Evolutionary conservation across 306 rosid species (phyloP), one percentile per base, ranked within the genome.

Genomic region (cucumber (Cucumis sativus)): DNA sequence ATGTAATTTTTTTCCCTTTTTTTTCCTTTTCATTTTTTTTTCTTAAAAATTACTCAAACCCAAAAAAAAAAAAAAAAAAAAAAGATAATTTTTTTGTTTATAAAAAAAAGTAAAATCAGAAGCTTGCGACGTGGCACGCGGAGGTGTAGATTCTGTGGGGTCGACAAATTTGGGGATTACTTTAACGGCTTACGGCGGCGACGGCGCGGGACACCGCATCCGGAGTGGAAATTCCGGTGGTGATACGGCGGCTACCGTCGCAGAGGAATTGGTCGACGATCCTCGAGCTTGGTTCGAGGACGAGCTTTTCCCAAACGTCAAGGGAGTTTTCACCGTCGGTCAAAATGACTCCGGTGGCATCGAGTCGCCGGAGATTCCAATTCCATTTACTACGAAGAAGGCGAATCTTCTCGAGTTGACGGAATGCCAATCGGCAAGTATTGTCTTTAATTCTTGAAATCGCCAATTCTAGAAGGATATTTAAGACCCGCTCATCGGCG

Each of bases 141-240:
- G 57, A 16, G 49, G 39, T 7, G 65, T 74, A 74, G 78, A 75
- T 75, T 75, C 78, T 57, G 78, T 75, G 78, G 78, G 78, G 64
- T 40, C 54, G 33, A 40, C n/a, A 3, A 12, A 3, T 35, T 17
- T 65, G 1, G 18, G 7, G 7, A 0, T 55, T 55, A 7, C 69
- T 28, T 33, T 9, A 59, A 56, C 54, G 51, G 20, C 56, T 59
- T 4, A 62, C 65, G 78, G 78, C 67, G 51, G 78, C 77, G 47
- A 52, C 72, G 40, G 75, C 28, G 23, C 15, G 64, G n/a, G 67
- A 14, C 14, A 57, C 54, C 4, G 33, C 7, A 4, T 55, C 64
- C 78, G 67, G 66, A 7, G 66, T 18, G 41, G 20, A 1, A 40
- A 75, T 39, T 6, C 39, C 17, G 13, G 67, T 23, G 40, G 79